Percentiles rank a stretch among this genome's conserved stretches.
These are phyloP conservation scores for Colletotrichum endophyticum DNA, from an alignment of 2,329 filamentous ascomycete genomes.

Conservation along the genomic window DNA sequence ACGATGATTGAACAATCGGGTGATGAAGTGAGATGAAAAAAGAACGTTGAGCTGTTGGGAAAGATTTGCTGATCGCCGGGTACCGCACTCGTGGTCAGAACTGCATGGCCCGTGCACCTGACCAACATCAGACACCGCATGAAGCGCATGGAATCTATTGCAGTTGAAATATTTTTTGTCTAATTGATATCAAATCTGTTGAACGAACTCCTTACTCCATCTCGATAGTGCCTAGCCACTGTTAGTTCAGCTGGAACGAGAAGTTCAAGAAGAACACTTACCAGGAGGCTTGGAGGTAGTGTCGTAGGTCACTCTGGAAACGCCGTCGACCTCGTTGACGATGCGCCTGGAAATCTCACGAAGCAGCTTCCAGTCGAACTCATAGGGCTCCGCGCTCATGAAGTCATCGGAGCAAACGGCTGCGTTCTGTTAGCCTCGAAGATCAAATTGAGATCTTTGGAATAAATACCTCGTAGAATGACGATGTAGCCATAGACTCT, in stretches of 20 bases:
- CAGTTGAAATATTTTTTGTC: background rate
- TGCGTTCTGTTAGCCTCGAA: background rate
- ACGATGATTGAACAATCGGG: background rate
- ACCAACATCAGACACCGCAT: background rate
- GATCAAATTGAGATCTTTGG: background rate
- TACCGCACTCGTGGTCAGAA: background rate
- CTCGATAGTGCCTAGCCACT: background rate
- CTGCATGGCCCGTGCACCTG: background rate
- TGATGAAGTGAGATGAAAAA: background rate
- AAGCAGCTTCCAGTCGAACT: slow-evolving; percentile 69
- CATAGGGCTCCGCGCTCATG: slow-evolving; percentile 63
- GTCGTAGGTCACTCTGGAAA: slow-evolving; percentile 70
- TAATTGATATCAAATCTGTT: background rate
- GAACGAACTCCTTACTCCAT: background rate
- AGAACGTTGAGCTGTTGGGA: background rate
- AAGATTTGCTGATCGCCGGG: background rate
- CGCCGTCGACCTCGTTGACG: slow-evolving; percentile 70
- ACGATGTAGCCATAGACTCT: slow-evolving; percentile 36
- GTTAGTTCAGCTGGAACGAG: background rate
- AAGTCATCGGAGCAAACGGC: slow-evolving; percentile 44
- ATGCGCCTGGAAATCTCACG: slow-evolving; percentile 69
- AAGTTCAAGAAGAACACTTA: background rate
- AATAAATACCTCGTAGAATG: background rate
- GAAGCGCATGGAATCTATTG: background rate
- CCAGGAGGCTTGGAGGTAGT: slow-evolving; percentile 18